A percentile compares a stretch with the other conserved stretches of the same genome.
Evolutionary conservation across 495 filamentous ascomycete genomes (phyloP).

Genomic region (Penicillium odoratum): DNA sequence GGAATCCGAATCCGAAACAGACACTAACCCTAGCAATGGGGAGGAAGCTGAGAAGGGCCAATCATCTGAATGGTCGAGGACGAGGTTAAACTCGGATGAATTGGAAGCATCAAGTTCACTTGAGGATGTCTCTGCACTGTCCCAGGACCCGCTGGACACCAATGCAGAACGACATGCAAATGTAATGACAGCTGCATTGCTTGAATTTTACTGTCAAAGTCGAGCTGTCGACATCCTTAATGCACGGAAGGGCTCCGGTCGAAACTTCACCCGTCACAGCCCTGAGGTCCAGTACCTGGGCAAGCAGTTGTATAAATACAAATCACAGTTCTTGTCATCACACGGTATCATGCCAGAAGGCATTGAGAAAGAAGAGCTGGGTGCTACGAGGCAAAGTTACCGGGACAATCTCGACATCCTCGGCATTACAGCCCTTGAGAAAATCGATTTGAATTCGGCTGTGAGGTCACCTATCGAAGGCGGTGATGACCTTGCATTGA

Average conservation of each 20-base stretch:
- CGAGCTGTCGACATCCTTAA: slow-evolving; percentile 49
- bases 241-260: slow-evolving; percentile 32
- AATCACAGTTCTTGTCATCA: slow-evolving; percentile 41
- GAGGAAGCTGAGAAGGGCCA: slow-evolving; percentile 5
- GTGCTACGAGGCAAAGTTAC: slow-evolving; percentile 41
- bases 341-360: slow-evolving; percentile 44
- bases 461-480: slow-evolving; percentile 18
- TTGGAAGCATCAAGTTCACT: slow-evolving; percentile 19
- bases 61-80: slow-evolving; percentile 3
- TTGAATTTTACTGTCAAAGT: slow-evolving; percentile 48
- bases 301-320: slow-evolving; percentile 42
- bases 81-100: slow-evolving; percentile 12
- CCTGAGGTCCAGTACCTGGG: slow-evolving; percentile 46
- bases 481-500: slow-evolving; percentile 24
- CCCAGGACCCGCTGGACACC: slow-evolving; percentile 27
- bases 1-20: slow-evolving; percentile 14
- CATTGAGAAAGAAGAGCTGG: slow-evolving; percentile 38
- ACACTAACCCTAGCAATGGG: slow-evolving; percentile 1
- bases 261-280: slow-evolving; percentile 41
- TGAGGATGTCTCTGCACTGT: slow-evolving; percentile 22
- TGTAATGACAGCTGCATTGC: slow-evolving; percentile 44
- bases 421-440: slow-evolving; percentile 38
- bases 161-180: slow-evolving; percentile 41
- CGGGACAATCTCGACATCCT: slow-evolving; percentile 46
- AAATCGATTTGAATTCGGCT: slow-evolving; percentile 27